Evolutionary conservation across 169 alveolate species (phyloP).

Genomic region (Nephromyces sp.): DNA sequence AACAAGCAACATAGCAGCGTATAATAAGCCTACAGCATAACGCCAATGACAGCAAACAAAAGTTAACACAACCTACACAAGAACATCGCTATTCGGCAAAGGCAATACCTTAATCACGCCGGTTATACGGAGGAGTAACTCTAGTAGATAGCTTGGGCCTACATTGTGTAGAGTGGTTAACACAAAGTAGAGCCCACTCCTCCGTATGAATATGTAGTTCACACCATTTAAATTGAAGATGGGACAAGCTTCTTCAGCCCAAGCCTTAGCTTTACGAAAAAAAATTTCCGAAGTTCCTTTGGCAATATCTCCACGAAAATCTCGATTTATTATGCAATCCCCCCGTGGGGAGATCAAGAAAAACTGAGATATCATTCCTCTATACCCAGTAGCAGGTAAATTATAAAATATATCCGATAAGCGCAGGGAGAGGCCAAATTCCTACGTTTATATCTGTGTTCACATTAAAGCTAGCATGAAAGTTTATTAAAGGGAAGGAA

Average conservation of each 20-base stretch:
- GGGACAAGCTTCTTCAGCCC: slow-evolving; percentile 46
- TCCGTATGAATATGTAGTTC: slow-evolving; percentile 67
- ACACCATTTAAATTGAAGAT: slow-evolving; percentile 70
- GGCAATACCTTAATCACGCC: slow-evolving; percentile 61
- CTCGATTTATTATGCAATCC: slow-evolving; percentile 81
- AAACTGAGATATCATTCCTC: slow-evolving; percentile 69
- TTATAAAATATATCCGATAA: too few species aligned
- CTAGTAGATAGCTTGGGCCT: slow-evolving; percentile 84
- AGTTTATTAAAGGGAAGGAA: too few species aligned
- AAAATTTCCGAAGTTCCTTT: slow-evolving; percentile 79
- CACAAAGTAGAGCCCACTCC: slow-evolving; percentile 74
- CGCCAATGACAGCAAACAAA: too few species aligned
- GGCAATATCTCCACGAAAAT: slow-evolving; percentile 77
- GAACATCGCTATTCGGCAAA: too few species aligned
- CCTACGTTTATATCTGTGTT: too few species aligned
- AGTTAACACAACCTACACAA: too few species aligned
- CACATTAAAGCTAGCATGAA: too few species aligned
- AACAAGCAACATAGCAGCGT: too few species aligned
- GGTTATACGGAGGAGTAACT: slow-evolving; percentile 69
- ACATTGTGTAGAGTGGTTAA: slow-evolving; percentile 77
- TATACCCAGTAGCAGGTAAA: too few species aligned
- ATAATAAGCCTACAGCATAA: too few species aligned
- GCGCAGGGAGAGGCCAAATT: too few species aligned
- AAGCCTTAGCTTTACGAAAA: slow-evolving; percentile 75
- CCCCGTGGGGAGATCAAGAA: slow-evolving; percentile 86